Conservation (phyloP, 2,329 filamentous ascomycete species). For the Hypoxylon sp. region DNA sequence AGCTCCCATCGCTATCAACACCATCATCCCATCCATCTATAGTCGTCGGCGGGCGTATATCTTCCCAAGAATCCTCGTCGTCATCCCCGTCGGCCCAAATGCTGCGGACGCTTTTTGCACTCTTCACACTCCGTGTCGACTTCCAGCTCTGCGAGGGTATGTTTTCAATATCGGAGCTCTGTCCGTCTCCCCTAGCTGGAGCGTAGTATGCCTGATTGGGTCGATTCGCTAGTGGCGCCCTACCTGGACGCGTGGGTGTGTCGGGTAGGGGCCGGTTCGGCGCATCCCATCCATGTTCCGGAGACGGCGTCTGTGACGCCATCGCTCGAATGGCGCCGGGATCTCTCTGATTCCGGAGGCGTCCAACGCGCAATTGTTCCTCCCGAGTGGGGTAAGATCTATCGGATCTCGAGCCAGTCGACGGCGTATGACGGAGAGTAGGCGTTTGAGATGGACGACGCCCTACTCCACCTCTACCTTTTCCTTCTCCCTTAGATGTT, state of each 20-base stretch:
- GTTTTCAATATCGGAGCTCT: slow-evolving; percentile 28
- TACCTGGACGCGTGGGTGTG: slow-evolving; percentile 42
- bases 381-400: slow-evolving; percentile 42
- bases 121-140: slow-evolving; percentile 44
- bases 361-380: slow-evolving; percentile 39
- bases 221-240: slow-evolving; percentile 39
- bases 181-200: slow-evolving; percentile 22
- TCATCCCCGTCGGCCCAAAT: slow-evolving; percentile 46
- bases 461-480: slow-evolving; percentile 21
- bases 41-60: slow-evolving; percentile 50
- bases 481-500: slow-evolving; percentile 37
- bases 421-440: slow-evolving; percentile 39
- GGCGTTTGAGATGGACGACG: slow-evolving; percentile 36
- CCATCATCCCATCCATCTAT: slow-evolving; percentile 48
- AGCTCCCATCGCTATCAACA: slow-evolving; percentile 49
- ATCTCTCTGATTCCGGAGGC: slow-evolving; percentile 39
- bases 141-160: slow-evolving; percentile 45
- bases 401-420: slow-evolving; percentile 37
- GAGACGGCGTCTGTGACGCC: slow-evolving; percentile 44
- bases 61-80: slow-evolving; percentile 53
- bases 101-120: slow-evolving; percentile 46
- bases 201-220: slow-evolving; percentile 33
- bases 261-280: slow-evolving; percentile 43
- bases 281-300: slow-evolving; percentile 36
- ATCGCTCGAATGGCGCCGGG: slow-evolving; percentile 36